phyloP scores from a whole-genome alignment of 2,329 filamentous ascomycete genomes.

The Albophoma yamanashiensis region DNA sequence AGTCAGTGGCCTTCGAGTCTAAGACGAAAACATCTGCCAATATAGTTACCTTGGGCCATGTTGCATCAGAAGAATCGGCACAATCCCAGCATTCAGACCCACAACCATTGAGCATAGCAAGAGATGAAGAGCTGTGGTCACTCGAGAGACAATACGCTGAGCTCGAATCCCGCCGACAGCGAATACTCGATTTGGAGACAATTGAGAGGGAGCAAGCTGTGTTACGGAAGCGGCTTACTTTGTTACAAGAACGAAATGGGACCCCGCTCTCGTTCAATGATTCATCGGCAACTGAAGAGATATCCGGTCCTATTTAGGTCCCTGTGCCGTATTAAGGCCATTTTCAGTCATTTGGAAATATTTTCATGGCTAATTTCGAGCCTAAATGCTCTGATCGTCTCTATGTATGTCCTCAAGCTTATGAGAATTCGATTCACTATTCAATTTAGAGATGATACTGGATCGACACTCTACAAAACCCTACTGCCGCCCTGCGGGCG shows the following conservation, averaged over 20 bases:
- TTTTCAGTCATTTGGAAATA: no score
- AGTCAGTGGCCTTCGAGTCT: neutral
- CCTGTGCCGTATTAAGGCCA: no score
- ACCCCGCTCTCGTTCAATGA: neutral
- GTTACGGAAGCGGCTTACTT: neutral
- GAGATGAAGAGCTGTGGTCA: neutral
- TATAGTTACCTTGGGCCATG: neutral
- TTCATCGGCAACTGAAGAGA: neutral
- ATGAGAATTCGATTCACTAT: no score
- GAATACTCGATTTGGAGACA: neutral
- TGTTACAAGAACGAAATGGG: neutral
- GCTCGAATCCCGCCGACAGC: neutral
- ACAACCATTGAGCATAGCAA: neutral
- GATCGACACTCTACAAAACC: no score
- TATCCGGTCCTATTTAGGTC: neutral
- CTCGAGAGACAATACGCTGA: neutral
- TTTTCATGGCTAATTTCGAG: no score
- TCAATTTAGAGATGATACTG: no score
- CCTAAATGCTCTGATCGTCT: no score
- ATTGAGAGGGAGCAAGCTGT: neutral
- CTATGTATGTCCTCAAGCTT: no score
- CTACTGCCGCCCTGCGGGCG: no score
- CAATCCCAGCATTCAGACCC: neutral
- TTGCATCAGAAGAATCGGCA: neutral
- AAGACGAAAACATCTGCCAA: neutral